Evolutionary conservation across 2,329 filamentous ascomycete species (phyloP).

Genomic region (Aspergillus luchuensis): DNA sequence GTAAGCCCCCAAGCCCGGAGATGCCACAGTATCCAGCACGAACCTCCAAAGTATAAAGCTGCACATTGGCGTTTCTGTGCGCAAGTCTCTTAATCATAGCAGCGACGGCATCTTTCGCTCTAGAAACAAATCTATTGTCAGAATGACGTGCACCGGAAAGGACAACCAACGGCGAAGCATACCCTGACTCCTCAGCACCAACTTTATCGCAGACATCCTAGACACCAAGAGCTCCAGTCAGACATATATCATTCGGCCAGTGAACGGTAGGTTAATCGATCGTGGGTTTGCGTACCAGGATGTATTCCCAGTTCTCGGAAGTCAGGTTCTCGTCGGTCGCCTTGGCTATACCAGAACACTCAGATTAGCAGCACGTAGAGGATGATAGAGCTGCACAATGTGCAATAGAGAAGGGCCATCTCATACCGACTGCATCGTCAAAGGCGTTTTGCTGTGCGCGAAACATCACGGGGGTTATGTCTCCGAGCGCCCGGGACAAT

Average conservation of each 20-base stretch:
- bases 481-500: slow-evolving; percentile 4
- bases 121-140: slow-evolving; percentile 24
- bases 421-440: slow-evolving; percentile 68
- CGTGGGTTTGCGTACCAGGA: slow-evolving; percentile 52
- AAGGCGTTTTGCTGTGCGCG: slow-evolving; percentile 67
- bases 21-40: not conserved
- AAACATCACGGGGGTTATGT: slow-evolving; percentile 50
- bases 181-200: slow-evolving; percentile 52
- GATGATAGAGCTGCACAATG: not conserved
- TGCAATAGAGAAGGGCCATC: slow-evolving; percentile 14
- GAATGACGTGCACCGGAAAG: not conserved
- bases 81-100: slow-evolving; percentile 89
- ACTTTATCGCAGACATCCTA: slow-evolving; percentile 65
- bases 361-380: not conserved
- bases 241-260: slow-evolving; percentile 11
- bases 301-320: slow-evolving; percentile 75
- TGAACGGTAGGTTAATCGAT: not conserved
- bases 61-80: slow-evolving; percentile 92
- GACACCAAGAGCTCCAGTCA: slow-evolving; percentile 17
- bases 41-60: slow-evolving; percentile 89
- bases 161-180: slow-evolving; percentile 13
- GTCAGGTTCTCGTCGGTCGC: slow-evolving; percentile 98
- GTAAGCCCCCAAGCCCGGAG: not conserved
- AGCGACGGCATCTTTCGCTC: slow-evolving; percentile 80
- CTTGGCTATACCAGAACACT: slow-evolving; percentile 57